These are phyloP conservation scores for Penicillium brasilianum DNA, from an alignment of 2,329 filamentous ascomycete genomes.

Conservation along the genomic window DNA sequence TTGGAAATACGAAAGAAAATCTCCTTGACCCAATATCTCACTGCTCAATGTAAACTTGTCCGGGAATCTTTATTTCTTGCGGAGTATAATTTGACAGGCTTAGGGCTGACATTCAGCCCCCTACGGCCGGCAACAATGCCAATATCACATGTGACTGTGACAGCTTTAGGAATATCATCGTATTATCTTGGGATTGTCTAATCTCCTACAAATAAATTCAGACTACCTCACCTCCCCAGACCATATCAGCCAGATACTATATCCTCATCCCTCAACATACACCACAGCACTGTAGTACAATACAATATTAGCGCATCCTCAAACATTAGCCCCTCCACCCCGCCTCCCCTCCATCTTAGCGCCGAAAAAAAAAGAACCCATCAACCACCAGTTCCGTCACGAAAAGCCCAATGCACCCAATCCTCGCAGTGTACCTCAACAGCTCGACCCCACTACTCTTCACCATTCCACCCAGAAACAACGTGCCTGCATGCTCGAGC, in stretches of 20 bases:
- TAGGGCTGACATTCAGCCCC: not conserved
- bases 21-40: not conserved
- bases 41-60: not conserved
- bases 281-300: conserved; percentile 11
- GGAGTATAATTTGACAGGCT: not conserved
- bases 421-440: not conserved
- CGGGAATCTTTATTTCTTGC: not conserved
- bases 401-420: not conserved
- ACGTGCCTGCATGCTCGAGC: not conserved
- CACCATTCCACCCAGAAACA: not conserved
- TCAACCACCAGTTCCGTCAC: not conserved
- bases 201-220: not conserved
- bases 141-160: not conserved
- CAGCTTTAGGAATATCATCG: not conserved
- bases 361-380: conserved; percentile 19
- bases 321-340: conserved; percentile 26
- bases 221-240: not conserved
- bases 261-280: too few species aligned
- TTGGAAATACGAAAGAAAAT: conserved; percentile 26
- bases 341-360: conserved; percentile 27
- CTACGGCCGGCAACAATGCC: not conserved
- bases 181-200: not conserved
- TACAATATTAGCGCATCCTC: conserved; percentile 13
- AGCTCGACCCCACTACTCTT: conserved; percentile 6
- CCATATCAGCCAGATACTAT: not conserved